These are phyloP conservation scores for Ormosia semicastrata DNA, from an alignment of 306 rosid genomes.

Conservation along the genomic window DNA sequence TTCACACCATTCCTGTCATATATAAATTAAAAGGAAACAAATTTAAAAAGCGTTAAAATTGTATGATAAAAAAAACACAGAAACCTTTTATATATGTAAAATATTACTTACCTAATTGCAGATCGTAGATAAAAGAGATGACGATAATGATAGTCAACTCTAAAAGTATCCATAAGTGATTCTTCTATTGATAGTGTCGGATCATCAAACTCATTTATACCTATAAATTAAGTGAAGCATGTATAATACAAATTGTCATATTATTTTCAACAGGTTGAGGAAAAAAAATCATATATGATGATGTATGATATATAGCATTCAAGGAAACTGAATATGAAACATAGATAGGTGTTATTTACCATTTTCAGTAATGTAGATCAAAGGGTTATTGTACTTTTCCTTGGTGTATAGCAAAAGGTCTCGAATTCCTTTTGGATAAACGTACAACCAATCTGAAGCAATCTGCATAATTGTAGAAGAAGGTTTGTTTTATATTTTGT, in stretches of 20 bases:
- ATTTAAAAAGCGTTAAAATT: background rate
- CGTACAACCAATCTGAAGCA: conserved; percentile 49
- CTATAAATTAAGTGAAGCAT: conserved; percentile 19
- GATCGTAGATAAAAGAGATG: conserved; percentile 50
- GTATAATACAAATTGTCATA: no score
- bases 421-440: conserved; percentile 53
- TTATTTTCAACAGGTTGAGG: background rate
- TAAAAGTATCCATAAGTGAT: conserved; percentile 42
- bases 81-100: background rate
- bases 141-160: conserved; percentile 44
- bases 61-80: background rate
- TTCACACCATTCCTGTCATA: conserved; percentile 47
- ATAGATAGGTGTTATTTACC: conserved; percentile 31
- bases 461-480: conserved; percentile 12
- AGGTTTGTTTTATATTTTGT: background rate
- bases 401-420: conserved; percentile 46
- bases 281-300: background rate
- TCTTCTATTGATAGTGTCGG: conserved; percentile 34
- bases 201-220: conserved; percentile 50
- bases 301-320: background rate
- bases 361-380: conserved; percentile 64
- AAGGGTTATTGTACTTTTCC: conserved; percentile 46
- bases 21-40: background rate
- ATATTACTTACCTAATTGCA: conserved; percentile 48
- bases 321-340: background rate